Percentiles rank a stretch among this genome's conserved stretches.
Evolutionary conservation across 148 eudicot genomes (phyloP).

Genomic region (Polygonum aviculare): DNA sequence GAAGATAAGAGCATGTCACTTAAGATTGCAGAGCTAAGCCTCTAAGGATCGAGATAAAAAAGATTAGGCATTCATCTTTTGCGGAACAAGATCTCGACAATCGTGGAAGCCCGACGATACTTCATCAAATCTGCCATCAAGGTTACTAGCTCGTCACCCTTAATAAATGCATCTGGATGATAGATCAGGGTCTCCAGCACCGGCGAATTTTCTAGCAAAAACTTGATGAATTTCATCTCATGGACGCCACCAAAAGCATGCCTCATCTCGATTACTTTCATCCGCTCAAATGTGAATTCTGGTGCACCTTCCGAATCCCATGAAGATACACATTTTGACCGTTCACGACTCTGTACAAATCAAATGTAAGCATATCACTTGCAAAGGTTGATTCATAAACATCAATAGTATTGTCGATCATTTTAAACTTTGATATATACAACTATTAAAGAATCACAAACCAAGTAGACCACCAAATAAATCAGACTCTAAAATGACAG

Average conservation of each 20-base stretch:
- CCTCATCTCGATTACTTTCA: slow-evolving; percentile 52
- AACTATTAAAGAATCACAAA: too few relatives aligned
- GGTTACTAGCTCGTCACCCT: not conserved
- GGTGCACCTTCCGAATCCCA: not conserved
- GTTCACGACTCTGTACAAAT: too few relatives aligned
- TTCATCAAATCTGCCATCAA: not conserved
- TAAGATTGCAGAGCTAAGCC: too few relatives aligned
- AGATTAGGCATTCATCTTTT: too few relatives aligned
- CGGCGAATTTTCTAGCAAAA: slow-evolving; percentile 58
- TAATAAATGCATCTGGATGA: not conserved
- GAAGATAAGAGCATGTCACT: too few relatives aligned
- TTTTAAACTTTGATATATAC: too few relatives aligned
- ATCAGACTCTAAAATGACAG: too few relatives aligned
- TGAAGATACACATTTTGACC: not conserved
- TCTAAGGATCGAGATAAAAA: too few relatives aligned
- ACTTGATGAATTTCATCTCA: slow-evolving; percentile 54
- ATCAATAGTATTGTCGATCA: too few relatives aligned
- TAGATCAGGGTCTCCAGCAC: slow-evolving; percentile 38
- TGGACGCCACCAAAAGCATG: slow-evolving; percentile 46
- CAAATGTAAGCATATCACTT: too few relatives aligned
- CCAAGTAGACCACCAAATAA: too few relatives aligned
- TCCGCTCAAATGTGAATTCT: slow-evolving; percentile 2
- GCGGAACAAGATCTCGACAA: not conserved
- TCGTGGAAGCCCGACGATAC: not conserved
- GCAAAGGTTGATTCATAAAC: too few relatives aligned